A percentile compares a stretch with the other conserved stretches of the same genome.
phyloP scores from a whole-genome alignment of 2,329 filamentous ascomycete genomes.

The Sarocladium strictum region DNA sequence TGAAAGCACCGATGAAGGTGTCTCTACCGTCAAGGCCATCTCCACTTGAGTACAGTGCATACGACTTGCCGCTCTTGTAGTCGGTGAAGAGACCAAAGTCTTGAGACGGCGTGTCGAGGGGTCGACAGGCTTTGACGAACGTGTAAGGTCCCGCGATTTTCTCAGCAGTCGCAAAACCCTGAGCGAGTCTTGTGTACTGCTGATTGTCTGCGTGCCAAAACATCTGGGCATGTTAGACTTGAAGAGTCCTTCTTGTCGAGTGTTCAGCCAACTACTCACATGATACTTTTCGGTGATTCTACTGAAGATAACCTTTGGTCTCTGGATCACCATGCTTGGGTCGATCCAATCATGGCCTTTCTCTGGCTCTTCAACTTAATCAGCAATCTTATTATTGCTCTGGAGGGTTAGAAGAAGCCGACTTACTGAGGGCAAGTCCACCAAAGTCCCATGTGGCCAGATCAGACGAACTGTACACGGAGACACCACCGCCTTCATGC shows the following conservation, averaged over 20 bases:
- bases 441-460: conserved; percentile 53
- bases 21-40: conserved; percentile 49
- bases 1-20: conserved; percentile 50
- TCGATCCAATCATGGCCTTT: conserved; percentile 50
- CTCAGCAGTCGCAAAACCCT: conserved; percentile 49
- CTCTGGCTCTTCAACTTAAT: conserved; percentile 34
- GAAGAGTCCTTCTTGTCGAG: neutral
- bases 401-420: neutral
- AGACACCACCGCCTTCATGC: conserved; percentile 53
- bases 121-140: conserved; percentile 46
- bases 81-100: conserved; percentile 57
- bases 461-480: conserved; percentile 56
- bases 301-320: conserved; percentile 57
- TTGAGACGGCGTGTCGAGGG: conserved; percentile 57
- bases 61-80: conserved; percentile 49
- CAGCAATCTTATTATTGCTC: too few relatives aligned
- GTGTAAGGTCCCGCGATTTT: conserved; percentile 47
- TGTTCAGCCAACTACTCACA: conserved; percentile 26
- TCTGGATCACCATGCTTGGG: conserved; percentile 51
- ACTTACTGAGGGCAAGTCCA: conserved; percentile 47
- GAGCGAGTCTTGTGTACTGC: conserved; percentile 48
- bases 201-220: conserved; percentile 58
- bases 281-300: conserved; percentile 49
- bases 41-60: conserved; percentile 55
- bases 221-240: conserved; percentile 31